Base-by-base conservation (phyloP, 768 basidiomycete genomes). In the Leccinum arenicola region DNA sequence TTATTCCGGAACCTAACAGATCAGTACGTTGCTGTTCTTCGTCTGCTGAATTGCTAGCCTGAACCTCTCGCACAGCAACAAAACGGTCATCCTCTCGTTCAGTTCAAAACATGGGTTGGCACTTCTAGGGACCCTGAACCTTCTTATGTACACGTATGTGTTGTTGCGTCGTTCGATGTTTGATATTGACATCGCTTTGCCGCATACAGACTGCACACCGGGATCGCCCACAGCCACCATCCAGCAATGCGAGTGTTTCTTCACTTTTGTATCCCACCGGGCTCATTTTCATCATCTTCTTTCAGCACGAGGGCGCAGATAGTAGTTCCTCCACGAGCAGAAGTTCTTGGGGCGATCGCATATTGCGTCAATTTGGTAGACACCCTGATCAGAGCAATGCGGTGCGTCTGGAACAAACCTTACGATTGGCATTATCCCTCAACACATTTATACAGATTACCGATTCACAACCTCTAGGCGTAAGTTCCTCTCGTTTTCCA, bases 1-100 rank as follows among this genome's bases (percentile, higher is more conserved):
- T 59, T n/a, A 58, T 58, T 25, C 19, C 62, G 17, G 52, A 53
- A 25, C 66, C 66, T 33, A 52, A 61, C 19, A 61, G 58, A 52
- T 27, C 19, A 8, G 66, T 67, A 56, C 33, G 66, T 25, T 33
- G 33, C 19, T 8, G 1, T 35, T 19, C 48, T 25, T 21, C 2
- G 3, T 2, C 9, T 7, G 3, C 12, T 8, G 14, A 23, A 12
- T 33, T 36, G 4, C 38, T 6, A 12, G 1, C 10, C 14, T 57
- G 19, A 58, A 8, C 2, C 15, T 38, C 11, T 57, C 12, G 5
- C 14, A 12, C 12, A 58, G 56, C n/a, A n/a, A 17, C 45, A 23
- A 25, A 52, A 17, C 38, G 23, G 15, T 23, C 0, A 17, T 8
- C 14, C 12, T 19, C 35, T 9, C 10, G 2, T 8, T n/a, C 8